Evolutionary conservation across 768 basidiomycete species (phyloP).

Genomic region (Cubamyces sp.): DNA sequence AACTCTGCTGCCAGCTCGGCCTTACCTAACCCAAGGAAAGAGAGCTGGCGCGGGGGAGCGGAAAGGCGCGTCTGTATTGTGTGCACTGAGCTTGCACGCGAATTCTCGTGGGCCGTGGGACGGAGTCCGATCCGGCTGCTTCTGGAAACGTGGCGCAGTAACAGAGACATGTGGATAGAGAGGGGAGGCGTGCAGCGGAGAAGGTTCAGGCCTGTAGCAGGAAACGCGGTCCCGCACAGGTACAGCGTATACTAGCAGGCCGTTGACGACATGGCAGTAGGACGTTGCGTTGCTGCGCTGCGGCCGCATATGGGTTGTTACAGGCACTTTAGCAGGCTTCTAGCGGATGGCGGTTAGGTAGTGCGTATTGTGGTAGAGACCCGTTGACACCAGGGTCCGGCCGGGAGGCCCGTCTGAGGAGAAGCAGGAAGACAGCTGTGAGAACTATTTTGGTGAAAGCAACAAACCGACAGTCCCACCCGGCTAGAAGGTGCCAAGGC

Average conservation of each 20-base stretch:
- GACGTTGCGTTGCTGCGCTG: background rate
- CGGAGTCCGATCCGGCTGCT: background rate
- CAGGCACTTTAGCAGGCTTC: slow-evolving; percentile 2
- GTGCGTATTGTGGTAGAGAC: background rate
- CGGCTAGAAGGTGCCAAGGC: slow-evolving; percentile 2
- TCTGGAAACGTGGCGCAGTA: slow-evolving; percentile 25
- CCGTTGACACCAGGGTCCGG: slow-evolving; percentile 22
- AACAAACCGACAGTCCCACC: slow-evolving; percentile 6
- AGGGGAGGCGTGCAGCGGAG: background rate
- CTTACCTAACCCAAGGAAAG: slow-evolving; percentile 5
- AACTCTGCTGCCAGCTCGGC: slow-evolving; percentile 5
- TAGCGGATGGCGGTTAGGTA: slow-evolving; percentile 2
- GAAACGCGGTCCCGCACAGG: background rate
- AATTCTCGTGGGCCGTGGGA: slow-evolving; percentile 20
- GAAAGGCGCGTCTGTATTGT: slow-evolving; percentile 7
- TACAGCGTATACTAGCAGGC: background rate
- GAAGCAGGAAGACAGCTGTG: slow-evolving; percentile 13
- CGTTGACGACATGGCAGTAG: slow-evolving; percentile 1
- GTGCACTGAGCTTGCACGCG: background rate
- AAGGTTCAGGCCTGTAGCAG: background rate
- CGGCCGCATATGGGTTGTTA: background rate
- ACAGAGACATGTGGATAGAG: slow-evolving; percentile 10
- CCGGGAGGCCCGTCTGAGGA: slow-evolving; percentile 6
- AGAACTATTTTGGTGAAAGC: slow-evolving; percentile 17
- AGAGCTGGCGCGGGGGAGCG: slow-evolving; percentile 2